A percentile compares a stretch with the other conserved stretches of the same genome.
Evolutionary conservation across 208 protist genomes (phyloP).

Genomic region (Acanthamoeba lenticulata): DNA sequence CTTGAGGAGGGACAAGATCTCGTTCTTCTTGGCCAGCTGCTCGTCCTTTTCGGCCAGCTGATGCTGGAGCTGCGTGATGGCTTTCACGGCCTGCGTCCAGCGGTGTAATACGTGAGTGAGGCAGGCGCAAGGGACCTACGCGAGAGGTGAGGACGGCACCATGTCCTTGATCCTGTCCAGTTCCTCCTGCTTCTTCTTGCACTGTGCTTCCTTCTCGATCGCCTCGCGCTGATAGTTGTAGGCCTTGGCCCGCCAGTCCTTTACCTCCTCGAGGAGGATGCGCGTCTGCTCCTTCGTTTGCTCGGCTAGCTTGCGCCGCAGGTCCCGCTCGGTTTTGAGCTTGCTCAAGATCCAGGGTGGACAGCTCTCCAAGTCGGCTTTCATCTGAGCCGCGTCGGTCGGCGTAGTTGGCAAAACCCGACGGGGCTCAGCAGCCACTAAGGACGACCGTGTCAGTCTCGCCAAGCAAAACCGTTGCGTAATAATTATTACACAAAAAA

Average conservation of each 20-base stretch:
- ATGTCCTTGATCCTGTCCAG: conserved; percentile 52
- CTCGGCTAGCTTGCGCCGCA: conserved; percentile 51
- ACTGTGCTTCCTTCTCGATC: neutral
- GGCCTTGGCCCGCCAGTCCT: conserved; percentile 57
- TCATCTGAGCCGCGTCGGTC: conserved; percentile 25
- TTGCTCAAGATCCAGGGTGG: conserved; percentile 50
- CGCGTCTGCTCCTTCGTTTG: conserved; percentile 61
- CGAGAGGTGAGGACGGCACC: neutral
- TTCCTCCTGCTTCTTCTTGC: conserved; percentile 32
- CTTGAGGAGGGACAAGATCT: conserved; percentile 33
- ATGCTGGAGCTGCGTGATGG: conserved; percentile 28
- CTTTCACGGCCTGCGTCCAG: neutral
- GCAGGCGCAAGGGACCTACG: neutral
- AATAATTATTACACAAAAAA: too few species aligned
- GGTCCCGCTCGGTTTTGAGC: conserved; percentile 54
- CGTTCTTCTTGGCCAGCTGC: conserved; percentile 55
- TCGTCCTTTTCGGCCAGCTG: conserved; percentile 33
- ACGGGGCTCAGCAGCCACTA: neutral
- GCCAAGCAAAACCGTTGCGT: neutral
- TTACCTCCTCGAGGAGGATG: conserved; percentile 36
- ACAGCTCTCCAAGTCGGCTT: conserved; percentile 45
- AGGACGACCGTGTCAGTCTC: neutral
- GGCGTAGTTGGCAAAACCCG: neutral
- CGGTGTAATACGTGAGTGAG: neutral
- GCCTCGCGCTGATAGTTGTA: conserved; percentile 24